Evolutionary conservation across 306 rosid genomes (phyloP), one percentile per base, ranked within the genome.

Genomic region (Fragaria vesca): DNA sequence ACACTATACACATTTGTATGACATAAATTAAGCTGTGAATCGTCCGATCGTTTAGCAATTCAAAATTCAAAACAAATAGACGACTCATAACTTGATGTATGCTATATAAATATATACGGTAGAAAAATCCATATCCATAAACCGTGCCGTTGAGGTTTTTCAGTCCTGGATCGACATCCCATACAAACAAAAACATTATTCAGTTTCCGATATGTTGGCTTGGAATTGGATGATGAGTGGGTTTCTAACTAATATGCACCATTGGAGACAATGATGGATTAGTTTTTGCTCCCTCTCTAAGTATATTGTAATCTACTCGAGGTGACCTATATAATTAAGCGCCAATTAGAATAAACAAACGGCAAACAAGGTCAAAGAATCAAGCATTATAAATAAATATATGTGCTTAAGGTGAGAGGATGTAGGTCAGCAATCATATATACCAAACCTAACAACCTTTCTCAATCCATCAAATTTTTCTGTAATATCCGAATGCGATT

Each of bases 391-490:
- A 42, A 36, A 17, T 9, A 40, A 69, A 13, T 21, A 4, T n/a
- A 77, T 73, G 15, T 60, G 66, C 69, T 67, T 76, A 75, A 79
- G 32, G 82, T 66, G 34, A 12, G 84, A 75, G 46, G 66, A 75
- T 79, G 71, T 55, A 76, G 78, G 90, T 73, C 79, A 80, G 3
- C 81, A 15, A 76, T 65, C 69, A 65, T 65, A 65, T 76, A 86
- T 90, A 83, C 89, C 89, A 83, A 84, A 88, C 88, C 90, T 78
- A 89, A 78, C 82, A 30, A 61, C 80, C 54, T 70, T 50, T 77
- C 70, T 71, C 30, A 72, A 26, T 40, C 79, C 40, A 16, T 32
- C 13, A 24, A 21, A 42, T 40, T 62, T 18, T 42, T 69, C 65
- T 43, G 18, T 16, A n/a, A 15, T 46, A 6, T 28, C 26, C 28